Base-by-base conservation (phyloP, 768 basidiomycete species). In the Lentinus brumalis region DNA sequence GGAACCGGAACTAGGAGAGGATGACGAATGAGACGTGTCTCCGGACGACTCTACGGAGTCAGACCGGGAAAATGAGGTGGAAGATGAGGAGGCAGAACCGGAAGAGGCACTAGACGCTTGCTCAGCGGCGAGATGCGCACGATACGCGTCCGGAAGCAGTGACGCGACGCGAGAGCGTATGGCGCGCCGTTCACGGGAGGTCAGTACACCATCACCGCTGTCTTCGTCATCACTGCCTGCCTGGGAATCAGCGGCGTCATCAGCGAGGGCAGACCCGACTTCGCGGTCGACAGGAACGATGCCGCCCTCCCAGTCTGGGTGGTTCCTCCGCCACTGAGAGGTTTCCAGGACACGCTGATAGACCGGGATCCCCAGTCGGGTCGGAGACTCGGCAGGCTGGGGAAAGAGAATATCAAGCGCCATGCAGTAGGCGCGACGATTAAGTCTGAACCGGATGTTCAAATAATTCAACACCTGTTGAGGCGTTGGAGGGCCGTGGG, bases 211-310 rank as follows among this genome's bases (percentile, higher is more conserved):
- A 40, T 55, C 53, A 51, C 32, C 31, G 29, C 45, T 14, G 45
- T 62, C 56, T 26, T 50, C 56, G 26, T 53, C 38, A 45, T 56
- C 59, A n/a, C n/a, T 15, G n/a, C 55, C 59, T 14, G 59, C 60
- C 45, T 57, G 38, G 1, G 61, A 57, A 45, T 62, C 56, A 1
- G 56, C 56, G 16, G 56, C 56, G 21, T 62, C 60, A 35, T 61
- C 60, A 15, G 60, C 54, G 18, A 38, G 54, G 39, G 60, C 49
- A 21, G 60, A 54, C 21, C 50, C 54, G 18, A 41, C n/a, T 6
- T 51, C 61, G 32, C 61, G 55, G 16, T 47, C 56, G 12, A 53
- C 44, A 11, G 51, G 56, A 9, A 53, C 56, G 21, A 62, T 49
- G 30, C 61, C 61, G 15, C 51, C 61, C 31, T 39, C 18, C 51